Conservation (phyloP, 2,329 filamentous ascomycete species). For the Neofusicoccum ribis region DNA sequence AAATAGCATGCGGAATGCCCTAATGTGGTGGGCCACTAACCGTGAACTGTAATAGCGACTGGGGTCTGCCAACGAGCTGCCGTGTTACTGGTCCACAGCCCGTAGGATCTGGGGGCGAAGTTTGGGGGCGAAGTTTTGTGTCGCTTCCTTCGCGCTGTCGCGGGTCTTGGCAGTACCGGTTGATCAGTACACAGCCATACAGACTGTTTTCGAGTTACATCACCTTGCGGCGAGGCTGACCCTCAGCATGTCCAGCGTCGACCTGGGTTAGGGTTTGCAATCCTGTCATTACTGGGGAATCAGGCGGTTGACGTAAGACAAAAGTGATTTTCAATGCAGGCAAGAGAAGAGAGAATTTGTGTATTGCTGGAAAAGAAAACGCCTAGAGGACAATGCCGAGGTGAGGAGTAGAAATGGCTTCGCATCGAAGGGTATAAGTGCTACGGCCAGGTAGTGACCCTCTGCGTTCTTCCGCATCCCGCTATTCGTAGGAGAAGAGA, state of each 20-base stretch:
- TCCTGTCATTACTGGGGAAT: not conserved
- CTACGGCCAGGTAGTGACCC: not conserved
- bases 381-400: not conserved
- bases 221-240: not conserved
- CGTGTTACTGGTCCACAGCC: not conserved
- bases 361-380: not conserved
- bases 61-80: not conserved
- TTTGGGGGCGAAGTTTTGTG: not conserved
- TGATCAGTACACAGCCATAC: not conserved
- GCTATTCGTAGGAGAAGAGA: too few relatives aligned
- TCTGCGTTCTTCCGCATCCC: too few relatives aligned
- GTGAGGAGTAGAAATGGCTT: not conserved
- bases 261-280: not conserved
- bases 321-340: not conserved
- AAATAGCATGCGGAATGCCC: slow-evolving; percentile 1
- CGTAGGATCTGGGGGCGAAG: slow-evolving; percentile 6
- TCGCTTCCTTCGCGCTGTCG: not conserved
- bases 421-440: not conserved
- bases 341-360: not conserved
- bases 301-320: too few relatives aligned
- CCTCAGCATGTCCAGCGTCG: not conserved
- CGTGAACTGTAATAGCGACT: not conserved
- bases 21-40: not conserved
- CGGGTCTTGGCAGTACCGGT: not conserved
- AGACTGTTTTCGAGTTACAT: not conserved